Conservation (phyloP, 140 eudicot genomes). For the Anethum foeniculum region DNA sequence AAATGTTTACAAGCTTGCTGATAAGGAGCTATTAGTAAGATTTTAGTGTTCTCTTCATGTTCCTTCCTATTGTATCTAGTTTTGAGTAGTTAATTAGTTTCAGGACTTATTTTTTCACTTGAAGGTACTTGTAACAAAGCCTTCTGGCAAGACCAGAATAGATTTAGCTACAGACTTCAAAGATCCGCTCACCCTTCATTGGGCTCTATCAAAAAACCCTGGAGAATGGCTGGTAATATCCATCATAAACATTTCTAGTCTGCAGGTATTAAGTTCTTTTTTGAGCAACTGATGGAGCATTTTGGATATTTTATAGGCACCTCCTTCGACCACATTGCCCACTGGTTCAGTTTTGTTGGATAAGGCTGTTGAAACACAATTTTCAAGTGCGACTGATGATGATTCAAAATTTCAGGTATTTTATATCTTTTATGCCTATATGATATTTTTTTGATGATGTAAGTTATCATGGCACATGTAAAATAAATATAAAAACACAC, state of each 20-base stretch:
- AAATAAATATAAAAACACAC: not conserved
- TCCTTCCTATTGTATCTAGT: slow-evolving; percentile 8
- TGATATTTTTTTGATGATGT: not conserved
- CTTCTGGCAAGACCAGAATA: slow-evolving; percentile 53
- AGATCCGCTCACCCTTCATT: slow-evolving; percentile 82
- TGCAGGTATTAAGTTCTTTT: slow-evolving; percentile 1
- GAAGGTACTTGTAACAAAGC: slow-evolving; percentile 82
- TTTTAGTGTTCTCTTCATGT: slow-evolving; percentile 10
- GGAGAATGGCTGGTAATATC: slow-evolving; percentile 83
- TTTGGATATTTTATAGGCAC: slow-evolving; percentile 48
- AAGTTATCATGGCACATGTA: not conserved
- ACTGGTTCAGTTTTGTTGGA: slow-evolving; percentile 53
- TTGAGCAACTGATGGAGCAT: slow-evolving; percentile 9
- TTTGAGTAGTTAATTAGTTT: slow-evolving; percentile 1
- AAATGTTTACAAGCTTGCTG: slow-evolving; percentile 43
- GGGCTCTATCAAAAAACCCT: slow-evolving; percentile 78
- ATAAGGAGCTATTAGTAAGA: slow-evolving; percentile 76
- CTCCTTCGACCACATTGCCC: slow-evolving; percentile 62
- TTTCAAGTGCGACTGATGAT: slow-evolving; percentile 37
- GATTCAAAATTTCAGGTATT: slow-evolving; percentile 52
- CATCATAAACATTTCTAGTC: not conserved
- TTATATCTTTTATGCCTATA: slow-evolving; percentile 2
- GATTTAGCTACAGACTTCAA: slow-evolving; percentile 62
- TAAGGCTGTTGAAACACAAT: slow-evolving; percentile 65
- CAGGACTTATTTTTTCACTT: slow-evolving; percentile 10